Base-by-base conservation (phyloP, 106 monocot genomes). In the Iris macrosiphon region DNA sequence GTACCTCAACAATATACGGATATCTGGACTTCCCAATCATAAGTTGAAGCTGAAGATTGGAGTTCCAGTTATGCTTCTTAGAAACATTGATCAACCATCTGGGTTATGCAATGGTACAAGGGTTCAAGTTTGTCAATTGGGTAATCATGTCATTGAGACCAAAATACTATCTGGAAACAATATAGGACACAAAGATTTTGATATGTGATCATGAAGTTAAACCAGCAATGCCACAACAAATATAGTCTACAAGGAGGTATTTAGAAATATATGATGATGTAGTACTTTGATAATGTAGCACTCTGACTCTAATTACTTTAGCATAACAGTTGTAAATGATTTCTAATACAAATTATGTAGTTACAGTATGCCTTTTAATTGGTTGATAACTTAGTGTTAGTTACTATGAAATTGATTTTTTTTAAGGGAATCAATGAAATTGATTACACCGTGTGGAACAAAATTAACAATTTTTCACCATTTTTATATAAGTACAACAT, bases 41-140 rank as follows among this genome's bases (percentile, higher is more conserved):
- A 28, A 39, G 7, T 29, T 72, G 2, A 17, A 40, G 35, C 13
- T 72, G 7, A 65, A 64, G 45, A 13, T 72, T 27, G 64, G 64
- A 4, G 14, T 56, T 1, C 72, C 48, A 7, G 37, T 72, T 7
- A 72, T 65, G 40, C 32, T 72, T 3, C 43, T 72, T 15, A 39
- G 72, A 23, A 65, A 72, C 15, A 40, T 65, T 13, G 27, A 72
- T 39, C 64, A 72, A 17, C 26, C 15, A 26, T 23, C 40, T 3
- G 48, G 72, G 3, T 12, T 72, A 4, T 72, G 72, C 45, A 72
- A 72, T 45, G 72, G 63, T 3, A 48, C 31, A 9, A 28, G 63
- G 11, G 17, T 63, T 23, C 23, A 34, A 40, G 24, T 63, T 15
- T 46, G 42, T 19, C 7, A 12, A 16, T 22, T n/a, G n/a, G n/a